Evolutionary conservation across 139 green algal genomes (phyloP), one percentile per base, ranked within the genome.

Genomic region (Haematococcus sp.): DNA sequence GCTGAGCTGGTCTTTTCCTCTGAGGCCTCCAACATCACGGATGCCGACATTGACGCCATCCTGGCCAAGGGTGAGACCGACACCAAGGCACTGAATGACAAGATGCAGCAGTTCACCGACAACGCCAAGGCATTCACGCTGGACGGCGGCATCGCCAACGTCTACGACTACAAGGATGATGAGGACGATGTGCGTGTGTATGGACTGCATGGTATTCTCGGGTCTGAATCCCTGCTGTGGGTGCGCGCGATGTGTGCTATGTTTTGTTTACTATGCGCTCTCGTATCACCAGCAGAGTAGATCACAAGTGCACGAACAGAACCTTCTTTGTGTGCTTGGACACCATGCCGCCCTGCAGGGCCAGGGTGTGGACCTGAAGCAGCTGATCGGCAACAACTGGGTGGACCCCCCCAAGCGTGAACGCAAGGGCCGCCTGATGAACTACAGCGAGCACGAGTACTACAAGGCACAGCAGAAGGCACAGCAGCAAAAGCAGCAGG

Each of bases 71-170:
- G 96, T 55, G 94, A 98, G 84, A 78, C 83, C 17, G 87, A 90
- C 32, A 99, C 94, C 17, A 77, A 71, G 30, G 91, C 91, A 63
- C 87, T 99, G 22, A 98, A 98, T 77, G 83, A 94, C 61, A 99
- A 99, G 91, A 93, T 99, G 86, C 75, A 89, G 76, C 81, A 96
- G 79, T 99, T 98, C 85, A 94, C 92, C 25, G 96, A 98, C 52
- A 92, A 97, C 52, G 96, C 96, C 49, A 91, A 92, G 80, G 90
- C 94, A 76, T 98, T 98, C 84, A 92, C 93, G 20, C 90, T 98
- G 86, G 93, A 98, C 81, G 94, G 94, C 55, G 93, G 92, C 33
- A 77, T 97, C 13, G 66, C 31, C 25, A 90, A 72, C 2, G 80
- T 85, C 23, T 96, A 97, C 60, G 93, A 97, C 40, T 97, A 88